Evolutionary conservation across 2,329 filamentous ascomycete genomes (phyloP).

Genomic region (Acrodontium crateriforme): DNA sequence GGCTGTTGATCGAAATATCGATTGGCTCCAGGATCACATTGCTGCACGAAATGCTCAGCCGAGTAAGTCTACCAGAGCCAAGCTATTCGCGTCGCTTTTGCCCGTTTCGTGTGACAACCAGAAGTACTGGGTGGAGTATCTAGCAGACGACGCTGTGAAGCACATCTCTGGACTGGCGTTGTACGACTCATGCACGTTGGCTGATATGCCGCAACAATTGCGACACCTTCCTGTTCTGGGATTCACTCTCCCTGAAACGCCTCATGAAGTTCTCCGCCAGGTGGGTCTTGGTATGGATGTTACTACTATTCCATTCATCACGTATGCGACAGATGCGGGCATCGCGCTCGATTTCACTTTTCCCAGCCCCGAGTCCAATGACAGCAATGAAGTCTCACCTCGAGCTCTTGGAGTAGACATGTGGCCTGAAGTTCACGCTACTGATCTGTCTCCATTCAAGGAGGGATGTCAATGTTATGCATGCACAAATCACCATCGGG

Average conservation of each 20-base stretch:
- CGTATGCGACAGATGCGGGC: constrained; percentile 63
- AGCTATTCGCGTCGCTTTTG: constrained; percentile 53
- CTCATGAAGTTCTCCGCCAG: constrained; percentile 65
- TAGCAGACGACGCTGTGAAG: constrained; percentile 49
- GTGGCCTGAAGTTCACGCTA: constrained; percentile 50
- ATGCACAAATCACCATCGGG: constrained; percentile 70
- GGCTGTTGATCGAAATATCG: constrained; percentile 75
- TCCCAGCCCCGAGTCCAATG: constrained; percentile 25
- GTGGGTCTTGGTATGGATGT: constrained; percentile 67
- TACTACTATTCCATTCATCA: constrained; percentile 63
- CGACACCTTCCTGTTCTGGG: constrained; percentile 57
- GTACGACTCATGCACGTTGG: constrained; percentile 58
- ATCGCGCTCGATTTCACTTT: constrained; percentile 73
- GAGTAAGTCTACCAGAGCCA: constrained; percentile 22
- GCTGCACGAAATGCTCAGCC: constrained; percentile 7
- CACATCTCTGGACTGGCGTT: constrained; percentile 58
- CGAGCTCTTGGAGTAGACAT: constrained; percentile 61
- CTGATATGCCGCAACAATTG: constrained; percentile 50
- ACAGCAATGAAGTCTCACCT: constrained; percentile 10
- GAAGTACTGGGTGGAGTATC: constrained; percentile 61
- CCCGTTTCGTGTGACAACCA: constrained; percentile 65
- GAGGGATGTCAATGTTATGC: constrained; percentile 64
- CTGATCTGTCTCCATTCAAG: constrained; percentile 48
- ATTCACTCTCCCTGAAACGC: constrained; percentile 53
- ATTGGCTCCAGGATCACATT: constrained; percentile 62